Percentiles rank a stretch among this genome's conserved stretches.
Conservation (phyloP, 2,329 filamentous ascomycete species). For the Pseudofabraea citricarpa region DNA sequence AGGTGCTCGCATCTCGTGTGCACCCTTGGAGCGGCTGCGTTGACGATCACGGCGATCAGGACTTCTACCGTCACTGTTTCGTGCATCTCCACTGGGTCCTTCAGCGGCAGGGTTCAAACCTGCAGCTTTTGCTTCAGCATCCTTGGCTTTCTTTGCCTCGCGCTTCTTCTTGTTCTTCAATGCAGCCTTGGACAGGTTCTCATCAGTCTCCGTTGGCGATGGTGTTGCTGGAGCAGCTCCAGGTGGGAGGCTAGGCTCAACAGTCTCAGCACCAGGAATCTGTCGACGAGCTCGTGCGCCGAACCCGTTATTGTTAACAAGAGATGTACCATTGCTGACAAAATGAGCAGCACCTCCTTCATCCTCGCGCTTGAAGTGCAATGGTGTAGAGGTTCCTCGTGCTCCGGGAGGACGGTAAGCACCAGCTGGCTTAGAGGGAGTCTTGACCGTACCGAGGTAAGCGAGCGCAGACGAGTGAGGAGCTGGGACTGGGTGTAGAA, state of each 20-base stretch:
- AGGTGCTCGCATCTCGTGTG: slow-evolving; percentile 39
- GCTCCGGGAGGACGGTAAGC: slow-evolving; percentile 94
- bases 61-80: slow-evolving; percentile 51
- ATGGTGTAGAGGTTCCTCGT: slow-evolving; percentile 78
- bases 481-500: slow-evolving; percentile 66
- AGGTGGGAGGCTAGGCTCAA: slow-evolving; percentile 58
- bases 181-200: slow-evolving; percentile 75
- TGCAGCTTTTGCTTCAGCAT: slow-evolving; percentile 58
- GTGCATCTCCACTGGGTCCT: slow-evolving; percentile 26
- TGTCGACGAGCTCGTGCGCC: slow-evolving; percentile 63
- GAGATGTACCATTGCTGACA: slow-evolving; percentile 70
- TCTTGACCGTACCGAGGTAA: slow-evolving; percentile 84
- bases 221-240: slow-evolving; percentile 63
- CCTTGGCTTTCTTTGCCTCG: slow-evolving; percentile 85
- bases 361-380: slow-evolving; percentile 96
- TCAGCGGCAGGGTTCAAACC: slow-evolving; percentile 30
- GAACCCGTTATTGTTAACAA: slow-evolving; percentile 69
- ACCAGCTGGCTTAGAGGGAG: slow-evolving; percentile 92
- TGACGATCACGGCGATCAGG: slow-evolving; percentile 55
- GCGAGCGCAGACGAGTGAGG: slow-evolving; percentile 79
- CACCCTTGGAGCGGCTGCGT: slow-evolving; percentile 44
- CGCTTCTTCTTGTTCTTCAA: slow-evolving; percentile 99
- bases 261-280: slow-evolving; percentile 81
- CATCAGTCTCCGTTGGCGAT: slow-evolving; percentile 54
- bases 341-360: slow-evolving; percentile 88